Percentiles rank a stretch among this genome's conserved stretches.
Evolutionary conservation across 345 rosid genomes (phyloP).

Genomic region (Ceriops zippeliana): DNA sequence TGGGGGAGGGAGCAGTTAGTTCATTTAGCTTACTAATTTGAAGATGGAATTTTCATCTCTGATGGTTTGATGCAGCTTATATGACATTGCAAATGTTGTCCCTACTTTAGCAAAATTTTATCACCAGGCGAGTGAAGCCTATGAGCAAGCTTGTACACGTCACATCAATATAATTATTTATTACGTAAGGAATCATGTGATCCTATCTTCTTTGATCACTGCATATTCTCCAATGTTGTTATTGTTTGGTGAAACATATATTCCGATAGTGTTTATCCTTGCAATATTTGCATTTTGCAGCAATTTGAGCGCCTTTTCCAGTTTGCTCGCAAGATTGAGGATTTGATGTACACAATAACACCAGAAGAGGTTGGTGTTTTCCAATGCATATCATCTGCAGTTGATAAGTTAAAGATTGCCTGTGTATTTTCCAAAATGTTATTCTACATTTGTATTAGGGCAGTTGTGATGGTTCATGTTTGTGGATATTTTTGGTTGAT

Average conservation of each 20-base stretch:
- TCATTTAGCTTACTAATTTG: no score
- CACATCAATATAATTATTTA: slow-evolving; percentile 94
- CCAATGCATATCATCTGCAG: slow-evolving; percentile 1
- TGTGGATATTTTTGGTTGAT: not conserved
- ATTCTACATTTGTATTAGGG: not conserved
- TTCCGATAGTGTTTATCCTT: slow-evolving; percentile 12
- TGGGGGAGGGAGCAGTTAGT: not conserved
- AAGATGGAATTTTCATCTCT: not conserved
- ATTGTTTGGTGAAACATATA: no score
- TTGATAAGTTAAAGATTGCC: slow-evolving; percentile 1
- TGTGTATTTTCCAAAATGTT: not conserved
- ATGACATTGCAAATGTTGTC: slow-evolving; percentile 95
- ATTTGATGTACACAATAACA: slow-evolving; percentile 85
- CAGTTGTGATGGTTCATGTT: no score
- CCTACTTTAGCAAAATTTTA: slow-evolving; percentile 96
- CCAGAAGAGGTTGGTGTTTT: slow-evolving; percentile 81
- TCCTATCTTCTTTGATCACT: not conserved
- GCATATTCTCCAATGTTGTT: not conserved
- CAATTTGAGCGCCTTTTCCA: slow-evolving; percentile 95
- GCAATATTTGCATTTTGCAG: slow-evolving; percentile 40
- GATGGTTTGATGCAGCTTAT: slow-evolving; percentile 62
- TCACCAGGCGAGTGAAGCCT: slow-evolving; percentile 98
- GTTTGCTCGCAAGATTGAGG: slow-evolving; percentile 87
- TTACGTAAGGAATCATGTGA: slow-evolving; percentile 54
- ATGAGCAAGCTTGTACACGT: slow-evolving; percentile 96